Base-by-base conservation (phyloP, 1,139 yeast species). In the Yamadazyma conglobata region DNA sequence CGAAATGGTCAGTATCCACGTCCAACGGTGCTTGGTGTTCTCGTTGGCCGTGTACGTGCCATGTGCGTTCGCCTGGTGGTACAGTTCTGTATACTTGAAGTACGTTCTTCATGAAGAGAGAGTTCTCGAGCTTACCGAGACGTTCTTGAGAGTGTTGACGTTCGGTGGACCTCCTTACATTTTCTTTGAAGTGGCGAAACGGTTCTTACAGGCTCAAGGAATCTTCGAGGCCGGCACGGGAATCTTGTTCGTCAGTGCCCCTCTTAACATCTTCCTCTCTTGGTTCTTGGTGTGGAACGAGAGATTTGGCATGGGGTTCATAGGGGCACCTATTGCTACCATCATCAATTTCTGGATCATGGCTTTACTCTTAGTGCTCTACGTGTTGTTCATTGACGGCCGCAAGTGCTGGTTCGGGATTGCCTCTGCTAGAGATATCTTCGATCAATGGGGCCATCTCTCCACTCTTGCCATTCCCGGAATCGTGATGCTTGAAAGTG, bases 171-270 rank as follows among this genome's bases (percentile, higher is more conserved):
- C 96, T 0, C 89, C 86, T 0, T 87, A 84, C 54, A 82, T 87
- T 17, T 57, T 84, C 24, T 88, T 88, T 55, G 96, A 89, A 54
- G 77, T 79, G 43, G 74, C 84, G 17, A 88, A 88, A 52, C 70
- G 95, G 40, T 88, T 77, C 48, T 58, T 89, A 36, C 96, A 88
- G 58, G 89, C 95, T 0, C 96, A 89, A 55, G 95, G 95, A 6
- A 84, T 87, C 15, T 88, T 86, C 62, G 93, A 85, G 47, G 96
- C 96, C 0, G 85, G 93, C 4, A 83, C 95, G 2, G 79, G 84
- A 19, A 82, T 87, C 5, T 58, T 88, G 24, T 64, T 85, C 27
- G 57, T 87, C 8, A 77, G 89, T 46, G 91, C 96, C 0, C 96
- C 96, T 0, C 45, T 84, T 16, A 87, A 89, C 54, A 70, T 84